Conservation (phyloP, 805 yeast genomes). For the Ogataea haglerorum region DNA sequence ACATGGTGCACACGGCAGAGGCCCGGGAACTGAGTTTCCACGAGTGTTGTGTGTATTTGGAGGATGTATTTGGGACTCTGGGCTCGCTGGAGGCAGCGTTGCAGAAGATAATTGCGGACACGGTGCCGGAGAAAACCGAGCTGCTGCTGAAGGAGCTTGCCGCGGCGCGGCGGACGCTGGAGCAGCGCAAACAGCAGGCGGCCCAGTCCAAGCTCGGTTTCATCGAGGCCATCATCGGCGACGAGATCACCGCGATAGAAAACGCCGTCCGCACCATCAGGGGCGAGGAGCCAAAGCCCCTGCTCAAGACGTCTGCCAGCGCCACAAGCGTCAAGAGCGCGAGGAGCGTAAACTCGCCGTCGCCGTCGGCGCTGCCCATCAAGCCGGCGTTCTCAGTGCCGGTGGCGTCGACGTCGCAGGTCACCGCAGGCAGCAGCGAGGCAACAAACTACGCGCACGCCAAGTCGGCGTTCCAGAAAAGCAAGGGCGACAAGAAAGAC, state of each 20-base stretch:
- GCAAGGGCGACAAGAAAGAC: conserved; percentile 32
- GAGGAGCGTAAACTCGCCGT: conserved; percentile 3
- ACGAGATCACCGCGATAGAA: conserved; percentile 27
- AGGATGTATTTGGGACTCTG: conserved; percentile 27
- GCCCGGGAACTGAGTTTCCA: conserved; percentile 20
- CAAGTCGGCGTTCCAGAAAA: conserved; percentile 18
- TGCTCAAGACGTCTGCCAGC: not conserved
- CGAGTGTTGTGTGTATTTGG: conserved; percentile 24
- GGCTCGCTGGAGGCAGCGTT: conserved; percentile 23
- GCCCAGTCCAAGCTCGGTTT: conserved; percentile 12
- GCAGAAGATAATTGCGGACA: conserved; percentile 14
- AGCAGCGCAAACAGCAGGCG: conserved; percentile 7
- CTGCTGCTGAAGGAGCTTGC: conserved; percentile 13
- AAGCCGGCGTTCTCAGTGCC: conserved; percentile 21
- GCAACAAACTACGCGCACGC: conserved; percentile 19
- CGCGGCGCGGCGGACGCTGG: conserved; percentile 1
- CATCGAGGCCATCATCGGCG: conserved; percentile 18
- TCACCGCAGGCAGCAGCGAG: conserved; percentile 9
- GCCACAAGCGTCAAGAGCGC: conserved; percentile 1
- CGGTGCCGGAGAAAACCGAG: conserved; percentile 15
- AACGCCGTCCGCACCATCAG: conserved; percentile 23
- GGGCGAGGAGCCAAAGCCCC: conserved; percentile 11
- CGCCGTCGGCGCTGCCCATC: conserved; percentile 18
- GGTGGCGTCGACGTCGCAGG: conserved; percentile 14
- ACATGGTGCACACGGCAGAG: conserved; percentile 19